A percentile compares a stretch with the other conserved stretches of the same genome.
Evolutionary conservation across 371 early-diverging fungal genomes (phyloP).

Genomic region (Circinella umbellata): DNA sequence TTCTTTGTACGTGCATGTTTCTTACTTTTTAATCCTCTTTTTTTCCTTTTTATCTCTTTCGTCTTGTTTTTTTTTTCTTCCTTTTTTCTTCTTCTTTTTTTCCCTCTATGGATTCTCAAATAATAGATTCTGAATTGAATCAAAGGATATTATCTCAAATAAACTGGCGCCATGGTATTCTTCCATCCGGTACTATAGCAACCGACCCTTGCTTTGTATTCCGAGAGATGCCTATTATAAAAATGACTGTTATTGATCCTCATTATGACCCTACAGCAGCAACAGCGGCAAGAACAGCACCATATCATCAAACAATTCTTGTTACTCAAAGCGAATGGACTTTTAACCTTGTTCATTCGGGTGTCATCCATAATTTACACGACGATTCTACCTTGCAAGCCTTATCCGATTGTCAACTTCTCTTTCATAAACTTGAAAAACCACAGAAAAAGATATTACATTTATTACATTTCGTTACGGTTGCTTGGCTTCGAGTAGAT

Average conservation of each 20-base stretch:
- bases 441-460: slow-evolving; percentile 29
- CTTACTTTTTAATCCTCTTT: too few relatives aligned
- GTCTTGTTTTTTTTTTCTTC: too few relatives aligned
- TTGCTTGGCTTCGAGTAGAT: slow-evolving; percentile 39
- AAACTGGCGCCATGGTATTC: slow-evolving; percentile 42
- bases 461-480: slow-evolving; percentile 34
- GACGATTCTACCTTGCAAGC: slow-evolving; percentile 42
- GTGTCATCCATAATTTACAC: slow-evolving; percentile 32
- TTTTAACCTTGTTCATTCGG: slow-evolving; percentile 30
- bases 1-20: too few relatives aligned
- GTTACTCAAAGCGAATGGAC: slow-evolving; percentile 48
- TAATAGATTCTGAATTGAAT: slow-evolving; percentile 24
- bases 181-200: slow-evolving; percentile 38
- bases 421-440: slow-evolving; percentile 31
- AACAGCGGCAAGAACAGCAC: slow-evolving; percentile 1
- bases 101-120: not conserved
- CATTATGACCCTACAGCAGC: too few relatives aligned
- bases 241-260: slow-evolving; percentile 2
- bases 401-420: slow-evolving; percentile 33
- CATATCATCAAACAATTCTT: slow-evolving; percentile 19
- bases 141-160: slow-evolving; percentile 29
- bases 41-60: not conserved
- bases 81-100: not conserved
- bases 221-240: slow-evolving; percentile 30
- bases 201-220: slow-evolving; percentile 37